These are phyloP conservation scores for Aureobasidium sp. DNA, from an alignment of 2,329 filamentous ascomycete genomes.

Conservation along the genomic window DNA sequence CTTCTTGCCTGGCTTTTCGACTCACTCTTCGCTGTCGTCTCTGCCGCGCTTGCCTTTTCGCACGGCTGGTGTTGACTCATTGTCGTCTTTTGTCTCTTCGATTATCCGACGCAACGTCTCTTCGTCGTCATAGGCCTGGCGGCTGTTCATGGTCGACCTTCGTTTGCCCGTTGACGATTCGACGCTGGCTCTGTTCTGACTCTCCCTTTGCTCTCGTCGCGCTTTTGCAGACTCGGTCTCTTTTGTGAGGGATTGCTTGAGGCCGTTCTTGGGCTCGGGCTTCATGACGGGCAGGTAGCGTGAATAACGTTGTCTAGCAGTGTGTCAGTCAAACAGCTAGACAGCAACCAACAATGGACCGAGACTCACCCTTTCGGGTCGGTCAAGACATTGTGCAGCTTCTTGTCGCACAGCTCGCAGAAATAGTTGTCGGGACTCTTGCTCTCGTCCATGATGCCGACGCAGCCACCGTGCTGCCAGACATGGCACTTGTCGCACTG, in stretches of 20 bases:
- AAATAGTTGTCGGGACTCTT: slow-evolving; percentile 95
- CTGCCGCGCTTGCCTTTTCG: slow-evolving; percentile 74
- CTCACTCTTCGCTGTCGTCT: slow-evolving; percentile 92
- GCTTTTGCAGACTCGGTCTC: slow-evolving; percentile 41
- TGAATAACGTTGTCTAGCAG: slow-evolving; percentile 53
- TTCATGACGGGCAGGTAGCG: slow-evolving; percentile 54
- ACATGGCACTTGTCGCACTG: slow-evolving; percentile 98
- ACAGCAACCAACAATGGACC: not conserved
- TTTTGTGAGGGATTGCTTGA: slow-evolving; percentile 58
- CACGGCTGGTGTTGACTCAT: slow-evolving; percentile 49
- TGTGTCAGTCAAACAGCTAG: not conserved
- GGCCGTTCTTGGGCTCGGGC: slow-evolving; percentile 52
- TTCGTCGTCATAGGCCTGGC: slow-evolving; percentile 92
- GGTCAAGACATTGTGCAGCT: slow-evolving; percentile 76
- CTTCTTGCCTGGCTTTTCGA: slow-evolving; percentile 23
- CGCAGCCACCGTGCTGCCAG: slow-evolving; percentile 97
- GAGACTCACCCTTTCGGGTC: slow-evolving; percentile 75
- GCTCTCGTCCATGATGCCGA: slow-evolving; percentile 91
- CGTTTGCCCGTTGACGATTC: slow-evolving; percentile 64
- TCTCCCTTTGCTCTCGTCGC: slow-evolving; percentile 42
- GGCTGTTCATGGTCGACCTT: slow-evolving; percentile 94
- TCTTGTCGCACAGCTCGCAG: slow-evolving; percentile 88
- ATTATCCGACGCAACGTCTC: slow-evolving; percentile 82
- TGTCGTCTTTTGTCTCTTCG: slow-evolving; percentile 88
- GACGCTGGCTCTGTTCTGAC: slow-evolving; percentile 45